Evolutionary conservation across 345 rosid genomes (phyloP).

Genomic region (Cardamine occulta): DNA sequence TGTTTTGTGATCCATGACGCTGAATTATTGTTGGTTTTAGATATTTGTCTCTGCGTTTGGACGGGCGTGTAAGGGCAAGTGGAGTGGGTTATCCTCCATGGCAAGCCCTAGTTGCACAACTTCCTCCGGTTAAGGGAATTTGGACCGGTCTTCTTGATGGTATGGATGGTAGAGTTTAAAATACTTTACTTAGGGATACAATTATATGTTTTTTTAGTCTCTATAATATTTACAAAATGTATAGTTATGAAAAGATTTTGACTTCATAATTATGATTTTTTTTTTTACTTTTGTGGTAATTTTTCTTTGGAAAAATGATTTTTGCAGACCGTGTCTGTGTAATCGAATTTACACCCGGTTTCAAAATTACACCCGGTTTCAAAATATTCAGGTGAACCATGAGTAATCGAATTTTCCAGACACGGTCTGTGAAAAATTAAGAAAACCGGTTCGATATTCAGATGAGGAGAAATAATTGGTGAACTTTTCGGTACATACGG

Average conservation of each 20-base stretch:
- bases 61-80: slow-evolving; percentile 94
- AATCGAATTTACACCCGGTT: not conserved
- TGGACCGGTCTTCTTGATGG: slow-evolving; percentile 97
- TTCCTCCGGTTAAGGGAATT: slow-evolving; percentile 86
- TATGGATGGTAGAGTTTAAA: slow-evolving; percentile 82
- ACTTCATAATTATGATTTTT: not conserved
- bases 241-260: slow-evolving; percentile 5
- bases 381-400: no score
- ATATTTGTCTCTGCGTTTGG: slow-evolving; percentile 83
- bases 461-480: slow-evolving; percentile 28
- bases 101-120: slow-evolving; percentile 91
- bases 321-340: no score
- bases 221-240: not conserved
- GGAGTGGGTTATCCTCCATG: slow-evolving; percentile 98
- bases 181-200: not conserved
- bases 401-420: no score
- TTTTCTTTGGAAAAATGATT: not conserved
- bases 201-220: not conserved
- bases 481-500: slow-evolving; percentile 24
- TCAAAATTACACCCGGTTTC: slow-evolving; percentile 8
- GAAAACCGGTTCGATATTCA: slow-evolving; percentile 2
- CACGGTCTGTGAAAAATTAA: not conserved
- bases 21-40: slow-evolving; percentile 45
- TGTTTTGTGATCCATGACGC: not conserved
- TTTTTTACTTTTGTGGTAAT: not conserved